These are phyloP conservation scores for Erythrobasidium yunnanense DNA, from an alignment of 768 basidiomycete species.

Conservation along the genomic window DNA sequence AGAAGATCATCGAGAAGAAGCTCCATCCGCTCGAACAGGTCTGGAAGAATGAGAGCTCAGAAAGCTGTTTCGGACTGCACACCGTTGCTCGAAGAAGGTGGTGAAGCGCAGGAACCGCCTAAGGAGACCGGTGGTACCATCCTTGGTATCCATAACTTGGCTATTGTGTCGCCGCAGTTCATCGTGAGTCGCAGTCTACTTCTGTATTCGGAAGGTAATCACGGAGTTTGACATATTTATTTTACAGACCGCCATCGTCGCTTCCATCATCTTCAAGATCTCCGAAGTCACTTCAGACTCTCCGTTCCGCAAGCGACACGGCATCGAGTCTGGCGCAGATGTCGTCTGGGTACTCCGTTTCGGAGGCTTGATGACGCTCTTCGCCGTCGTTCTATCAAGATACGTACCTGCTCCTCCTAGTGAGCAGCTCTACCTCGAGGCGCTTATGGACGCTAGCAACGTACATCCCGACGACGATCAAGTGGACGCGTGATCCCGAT, in stretches of 20 bases:
- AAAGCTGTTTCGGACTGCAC: conserved; percentile 17
- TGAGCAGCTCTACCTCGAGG: conserved; percentile 27
- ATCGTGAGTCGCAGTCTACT: conserved; percentile 41
- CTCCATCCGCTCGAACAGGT: neutral
- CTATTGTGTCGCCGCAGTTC: conserved; percentile 47
- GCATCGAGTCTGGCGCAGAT: conserved; percentile 33
- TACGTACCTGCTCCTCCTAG: conserved; percentile 29
- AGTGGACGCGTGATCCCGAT: neutral
- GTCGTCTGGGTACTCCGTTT: conserved; percentile 46
- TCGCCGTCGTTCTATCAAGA: conserved; percentile 28
- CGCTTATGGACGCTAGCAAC: conserved; percentile 22
- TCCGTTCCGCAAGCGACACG: conserved; percentile 31
- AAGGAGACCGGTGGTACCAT: conserved; percentile 36
- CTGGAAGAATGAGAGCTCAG: neutral
- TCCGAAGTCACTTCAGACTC: conserved; percentile 35
- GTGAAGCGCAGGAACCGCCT: conserved; percentile 23
- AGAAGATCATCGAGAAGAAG: neutral
- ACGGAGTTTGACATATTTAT: neutral
- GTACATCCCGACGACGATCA: neutral
- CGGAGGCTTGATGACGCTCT: conserved; percentile 44
- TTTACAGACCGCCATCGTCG: conserved; percentile 42
- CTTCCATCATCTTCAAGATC: conserved; percentile 44
- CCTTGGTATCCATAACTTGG: conserved; percentile 43
- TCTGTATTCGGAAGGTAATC: neutral
- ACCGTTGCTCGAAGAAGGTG: conserved; percentile 3